These are phyloP conservation scores for Fremontodendron californicum DNA, from an alignment of 345 rosid species.

Conservation along the genomic window DNA sequence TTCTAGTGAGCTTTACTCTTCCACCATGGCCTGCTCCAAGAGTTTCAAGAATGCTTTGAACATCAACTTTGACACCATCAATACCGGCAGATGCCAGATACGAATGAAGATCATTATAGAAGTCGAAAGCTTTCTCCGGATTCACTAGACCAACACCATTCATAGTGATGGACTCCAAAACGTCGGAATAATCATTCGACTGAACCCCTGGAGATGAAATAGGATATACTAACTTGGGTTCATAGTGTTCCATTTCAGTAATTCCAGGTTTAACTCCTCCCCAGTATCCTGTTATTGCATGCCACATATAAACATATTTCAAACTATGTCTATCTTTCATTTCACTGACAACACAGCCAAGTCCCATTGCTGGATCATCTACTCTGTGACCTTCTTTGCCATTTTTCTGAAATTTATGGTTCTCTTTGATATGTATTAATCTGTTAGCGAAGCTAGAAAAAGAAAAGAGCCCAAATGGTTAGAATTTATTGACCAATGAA, in stretches of 20 bases:
- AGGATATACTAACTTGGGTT: conserved; percentile 46
- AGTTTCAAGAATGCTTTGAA: conserved; percentile 70
- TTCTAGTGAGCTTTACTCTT: conserved; percentile 60
- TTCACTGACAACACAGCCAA: conserved; percentile 43
- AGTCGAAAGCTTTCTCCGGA: conserved; percentile 60
- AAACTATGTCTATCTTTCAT: conserved; percentile 49
- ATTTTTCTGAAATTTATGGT: conserved; percentile 61
- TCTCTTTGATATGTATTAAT: conserved; percentile 51
- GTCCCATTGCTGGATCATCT: conserved; percentile 56
- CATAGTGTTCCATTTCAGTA: conserved; percentile 52
- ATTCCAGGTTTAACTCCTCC: conserved; percentile 53
- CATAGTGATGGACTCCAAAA: conserved; percentile 36
- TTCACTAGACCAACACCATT: conserved; percentile 74
- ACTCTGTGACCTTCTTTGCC: conserved; percentile 46
- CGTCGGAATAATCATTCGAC: conserved; percentile 44
- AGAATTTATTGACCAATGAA: not conserved
- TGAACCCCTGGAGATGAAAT: conserved; percentile 55
- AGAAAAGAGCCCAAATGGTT: not conserved
- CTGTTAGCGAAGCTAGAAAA: conserved; percentile 55
- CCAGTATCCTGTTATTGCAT: conserved; percentile 70
- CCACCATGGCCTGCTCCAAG: conserved; percentile 69
- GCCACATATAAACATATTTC: conserved; percentile 64
- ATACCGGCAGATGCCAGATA: conserved; percentile 69
- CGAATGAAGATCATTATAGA: conserved; percentile 67
- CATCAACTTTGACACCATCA: conserved; percentile 80